Evolutionary conservation across 495 filamentous ascomycete genomes (phyloP), one percentile per base, ranked within the genome.

Genomic region (Penicillium canariense): DNA sequence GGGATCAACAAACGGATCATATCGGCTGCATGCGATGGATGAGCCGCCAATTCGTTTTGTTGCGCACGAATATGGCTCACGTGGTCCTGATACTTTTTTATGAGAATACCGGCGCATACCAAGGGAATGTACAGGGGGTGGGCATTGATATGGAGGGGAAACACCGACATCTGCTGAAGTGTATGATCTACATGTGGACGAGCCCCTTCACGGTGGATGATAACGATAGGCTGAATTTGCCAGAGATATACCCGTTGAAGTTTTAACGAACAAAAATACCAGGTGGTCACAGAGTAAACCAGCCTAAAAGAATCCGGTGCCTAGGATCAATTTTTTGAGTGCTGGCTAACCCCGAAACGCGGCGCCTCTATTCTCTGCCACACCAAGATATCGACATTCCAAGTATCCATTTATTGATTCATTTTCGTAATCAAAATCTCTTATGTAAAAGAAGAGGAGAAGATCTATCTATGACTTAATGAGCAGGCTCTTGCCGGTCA

Each of bases 401-500:
- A 55, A 38, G 27, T 40, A 55, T 59, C 53, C 50, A 40, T 63
- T 62, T 54, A 61, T 65, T 61, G 52, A 58, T 55, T 67, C 52
- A 57, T 67, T 56, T 55, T 59, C 65, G 50, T 63, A 54, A 51
- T 34, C 39, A 57, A 30, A 50, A 28, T 38, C 44, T 36, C 56
- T 50, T 58, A 26, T 48, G 44, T n/a, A n/a, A n/a, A n/a, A n/a
- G n/a, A n/a, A 17, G 15, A 49, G 52, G 17, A 4, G 27, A 23
- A 46, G 6, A 1, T 48, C 30, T 47, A 55, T 70, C 51, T 70
- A 78, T 58, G 71, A 59, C 80, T 89, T 96, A 55, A 95, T 72
- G 63, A 98, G 73, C 59, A 98, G 80, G 75, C 82, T 96, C 61
- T 74, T 71, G 34, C 94, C 93, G 39, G 86, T 86, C 94, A 98